Conservation (phyloP, 1,139 yeast species). For the Torulaspora globosa region DNA sequence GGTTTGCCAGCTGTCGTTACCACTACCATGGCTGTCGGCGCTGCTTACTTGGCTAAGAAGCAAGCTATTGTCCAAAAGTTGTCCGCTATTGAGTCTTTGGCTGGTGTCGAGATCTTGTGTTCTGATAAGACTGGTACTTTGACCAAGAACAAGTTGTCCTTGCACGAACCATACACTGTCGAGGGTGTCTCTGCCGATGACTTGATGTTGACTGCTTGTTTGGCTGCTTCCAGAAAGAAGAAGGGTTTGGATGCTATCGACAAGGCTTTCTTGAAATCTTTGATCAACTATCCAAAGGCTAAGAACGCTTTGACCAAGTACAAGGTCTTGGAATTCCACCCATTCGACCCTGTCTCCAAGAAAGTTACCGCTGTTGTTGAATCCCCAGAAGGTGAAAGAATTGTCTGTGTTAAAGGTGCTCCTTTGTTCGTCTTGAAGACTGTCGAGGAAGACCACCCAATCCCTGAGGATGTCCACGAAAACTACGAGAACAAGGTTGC, state of each 20-base stretch:
- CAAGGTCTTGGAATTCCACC: slow-evolving; percentile 94
- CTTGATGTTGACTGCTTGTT: slow-evolving; percentile 95
- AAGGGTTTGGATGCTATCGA: slow-evolving; percentile 98
- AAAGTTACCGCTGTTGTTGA: slow-evolving; percentile 92
- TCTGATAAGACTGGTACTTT: slow-evolving; percentile 99
- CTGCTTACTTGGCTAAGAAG: slow-evolving; percentile 97
- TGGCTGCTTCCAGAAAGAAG: slow-evolving; percentile 98
- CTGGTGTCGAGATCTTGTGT: slow-evolving; percentile 98
- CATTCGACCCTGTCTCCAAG: slow-evolving; percentile 96
- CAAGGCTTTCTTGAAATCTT: slow-evolving; percentile 93
- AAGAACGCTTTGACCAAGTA: slow-evolving; percentile 92
- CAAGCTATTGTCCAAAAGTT: slow-evolving; percentile 98
- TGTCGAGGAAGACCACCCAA: slow-evolving; percentile 94
- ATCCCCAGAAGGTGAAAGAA: slow-evolving; percentile 95
- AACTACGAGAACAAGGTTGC: slow-evolving; percentile 96
- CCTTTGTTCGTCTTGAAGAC: slow-evolving; percentile 92
- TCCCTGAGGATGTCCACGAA: slow-evolving; percentile 92
- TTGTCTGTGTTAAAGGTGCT: slow-evolving; percentile 97
- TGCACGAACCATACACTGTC: slow-evolving; percentile 98
- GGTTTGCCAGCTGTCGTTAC: slow-evolving; percentile 99
- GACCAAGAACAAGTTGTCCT: slow-evolving; percentile 94
- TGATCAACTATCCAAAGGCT: slow-evolving; percentile 84
- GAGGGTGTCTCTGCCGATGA: slow-evolving; percentile 98
- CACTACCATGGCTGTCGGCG: slow-evolving; percentile 99
- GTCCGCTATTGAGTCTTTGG: slow-evolving; percentile 96